Percentiles rank a stretch among this genome's conserved stretches.
phyloP scores from a whole-genome alignment of 768 basidiomycete species.

The Collybia sp. region DNA sequence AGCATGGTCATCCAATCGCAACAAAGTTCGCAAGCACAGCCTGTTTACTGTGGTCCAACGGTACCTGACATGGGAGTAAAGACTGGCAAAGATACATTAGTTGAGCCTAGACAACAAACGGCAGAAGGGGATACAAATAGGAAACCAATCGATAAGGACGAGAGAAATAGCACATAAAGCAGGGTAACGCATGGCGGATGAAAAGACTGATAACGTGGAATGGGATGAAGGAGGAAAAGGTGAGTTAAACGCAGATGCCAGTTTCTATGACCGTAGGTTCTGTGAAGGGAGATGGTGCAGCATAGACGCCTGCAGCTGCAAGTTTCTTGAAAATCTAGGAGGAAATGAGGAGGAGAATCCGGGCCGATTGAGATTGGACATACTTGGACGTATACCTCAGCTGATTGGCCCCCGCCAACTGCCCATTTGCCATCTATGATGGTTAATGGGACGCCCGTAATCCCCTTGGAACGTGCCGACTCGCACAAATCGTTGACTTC shows the following conservation, averaged over 20 bases:
- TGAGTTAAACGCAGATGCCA: conserved; percentile 32
- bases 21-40: too few species aligned
- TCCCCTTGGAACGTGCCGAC: conserved; percentile 59
- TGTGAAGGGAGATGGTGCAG: conserved; percentile 2
- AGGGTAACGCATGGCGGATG: too few species aligned
- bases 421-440: conserved; percentile 79
- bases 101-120: too few species aligned
- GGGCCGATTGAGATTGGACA: conserved; percentile 9
- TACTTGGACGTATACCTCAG: conserved; percentile 69
- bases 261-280: conserved; percentile 27
- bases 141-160: too few species aligned
- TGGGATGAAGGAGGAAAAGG: conserved; percentile 28
- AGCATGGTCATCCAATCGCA: too few species aligned
- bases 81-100: too few species aligned
- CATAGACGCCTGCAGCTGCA: conserved; percentile 6
- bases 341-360: neutral
- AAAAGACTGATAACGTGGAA: too few species aligned
- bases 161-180: too few species aligned
- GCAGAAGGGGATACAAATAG: too few species aligned
- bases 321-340: conserved; percentile 31
- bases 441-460: conserved; percentile 77
- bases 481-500: conserved; percentile 62
- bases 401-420: conserved; percentile 67
- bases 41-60: too few species aligned
- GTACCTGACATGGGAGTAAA: too few species aligned